Evolutionary conservation across 2,329 filamentous ascomycete species (phyloP), one percentile per base, ranked within the genome.

Genomic region (Fusarium newnesense): DNA sequence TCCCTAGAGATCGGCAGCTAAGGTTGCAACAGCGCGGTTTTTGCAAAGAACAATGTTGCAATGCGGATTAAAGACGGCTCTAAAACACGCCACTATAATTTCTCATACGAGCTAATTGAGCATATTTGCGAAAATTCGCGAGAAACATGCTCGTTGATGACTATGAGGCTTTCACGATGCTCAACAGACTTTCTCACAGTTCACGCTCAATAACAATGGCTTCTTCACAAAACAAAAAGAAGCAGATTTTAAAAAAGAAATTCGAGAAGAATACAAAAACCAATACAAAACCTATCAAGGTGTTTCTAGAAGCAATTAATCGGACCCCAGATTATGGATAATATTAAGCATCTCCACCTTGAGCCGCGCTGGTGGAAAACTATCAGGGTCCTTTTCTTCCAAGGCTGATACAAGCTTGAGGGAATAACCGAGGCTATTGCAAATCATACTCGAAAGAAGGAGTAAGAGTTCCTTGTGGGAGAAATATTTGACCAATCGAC

Each of bases 351-450:
- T 65, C 47, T 57, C 40, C 56, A 70, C 60, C 13, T 12, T 12
- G 37, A 54, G 32, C 32, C 44, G 28, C 57, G 11, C 32, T 36
- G 19, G 32, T 34, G 21, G 15, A 9, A 30, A 32, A 42, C 71
- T 61, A 74, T 73, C 70, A 73, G 21, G 71, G 71, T 74, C 26
- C 42, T 42, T 44, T 18, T 43, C 16, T 36, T 7, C 5, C 44
- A 49, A 39, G 47, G 32, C 30, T 43, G 37, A 40, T 36, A 16
- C 32, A 68, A 66, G 28, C 24, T n/a, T 44, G 42, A 19, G 50
- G 30, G 30, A 60, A 47, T 60, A 42, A 43, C 46, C 26, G 30
- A 46, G 30, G 32, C 43, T 36, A 34, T 21, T 28, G 36, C 4
- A 39, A n/a, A 32, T 43, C 19, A 6, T n/a, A 32, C 24, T 21